phyloP scores from a whole-genome alignment of 2,329 filamentous ascomycete genomes.

The Myotisia sp. region DNA sequence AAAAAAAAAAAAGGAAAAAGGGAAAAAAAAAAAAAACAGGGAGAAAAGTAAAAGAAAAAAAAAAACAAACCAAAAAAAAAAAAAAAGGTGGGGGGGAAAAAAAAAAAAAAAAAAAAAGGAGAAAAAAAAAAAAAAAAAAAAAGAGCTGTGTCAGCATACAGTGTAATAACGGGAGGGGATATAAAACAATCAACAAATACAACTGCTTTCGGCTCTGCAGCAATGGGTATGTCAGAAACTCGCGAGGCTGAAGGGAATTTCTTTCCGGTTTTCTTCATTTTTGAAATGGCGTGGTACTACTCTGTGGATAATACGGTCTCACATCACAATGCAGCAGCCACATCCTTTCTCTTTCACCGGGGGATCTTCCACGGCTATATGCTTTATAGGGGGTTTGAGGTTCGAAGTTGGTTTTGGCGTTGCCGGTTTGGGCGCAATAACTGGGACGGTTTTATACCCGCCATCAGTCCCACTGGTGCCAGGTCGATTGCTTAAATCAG shows the following conservation, averaged over 20 bases:
- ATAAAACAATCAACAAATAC: not conserved
- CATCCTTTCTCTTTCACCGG: slow-evolving; percentile 49
- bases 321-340: slow-evolving; percentile 65
- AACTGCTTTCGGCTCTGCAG: not conserved
- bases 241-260: too few species aligned
- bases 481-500: slow-evolving; percentile 21
- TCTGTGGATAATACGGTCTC: not conserved
- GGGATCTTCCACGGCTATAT: slow-evolving; percentile 41
- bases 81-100: slow-evolving; percentile 10
- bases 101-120: slow-evolving; percentile 12
- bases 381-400: slow-evolving; percentile 29
- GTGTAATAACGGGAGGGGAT: slow-evolving; percentile 10
- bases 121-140: not conserved
- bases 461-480: slow-evolving; percentile 30
- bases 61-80: slow-evolving; percentile 9
- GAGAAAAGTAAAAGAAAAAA: not conserved
- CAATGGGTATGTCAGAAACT: not conserved
- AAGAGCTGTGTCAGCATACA: not conserved
- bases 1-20: not conserved
- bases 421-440: slow-evolving; percentile 27
- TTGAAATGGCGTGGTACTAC: too few species aligned
- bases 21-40: not conserved
- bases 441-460: slow-evolving; percentile 38
- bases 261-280: too few species aligned
- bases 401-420: slow-evolving; percentile 17